Percentiles rank a stretch among this genome's conserved stretches.
phyloP scores from a whole-genome alignment of 768 basidiomycete species.

The Coprinopsis strossmayeri region DNA sequence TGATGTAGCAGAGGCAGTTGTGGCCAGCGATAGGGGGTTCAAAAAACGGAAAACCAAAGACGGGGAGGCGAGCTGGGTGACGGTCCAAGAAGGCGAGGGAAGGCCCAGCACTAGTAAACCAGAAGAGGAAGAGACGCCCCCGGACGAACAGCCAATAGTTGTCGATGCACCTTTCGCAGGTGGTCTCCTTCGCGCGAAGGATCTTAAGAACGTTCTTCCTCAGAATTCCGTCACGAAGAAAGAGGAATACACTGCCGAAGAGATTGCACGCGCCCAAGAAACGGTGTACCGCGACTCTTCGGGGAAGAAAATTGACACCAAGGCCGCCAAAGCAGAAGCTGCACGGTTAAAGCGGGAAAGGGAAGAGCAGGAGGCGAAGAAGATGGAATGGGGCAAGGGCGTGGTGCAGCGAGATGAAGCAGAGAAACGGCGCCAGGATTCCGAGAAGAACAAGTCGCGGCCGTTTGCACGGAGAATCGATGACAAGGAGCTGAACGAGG shows the following conservation, averaged over 20 bases:
- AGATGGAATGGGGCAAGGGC: constrained; percentile 99
- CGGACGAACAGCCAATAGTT: constrained; percentile 68
- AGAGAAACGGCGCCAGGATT: constrained; percentile 56
- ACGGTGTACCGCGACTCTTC: constrained; percentile 91
- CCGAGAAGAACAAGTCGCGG: constrained; percentile 59
- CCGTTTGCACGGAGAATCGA: constrained; percentile 77
- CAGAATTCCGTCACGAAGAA: constrained; percentile 29
- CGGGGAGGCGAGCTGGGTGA: constrained; percentile 59
- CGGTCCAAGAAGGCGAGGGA: constrained; percentile 45
- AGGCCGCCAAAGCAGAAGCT: constrained; percentile 79
- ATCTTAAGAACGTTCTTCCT: constrained; percentile 61
- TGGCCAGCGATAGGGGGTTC: constrained; percentile 72
- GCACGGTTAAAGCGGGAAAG: constrained; percentile 71
- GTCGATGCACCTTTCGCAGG: constrained; percentile 52
- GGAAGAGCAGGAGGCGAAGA: constrained; percentile 81
- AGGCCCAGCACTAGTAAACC: constrained; percentile 3
- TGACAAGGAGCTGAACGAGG: constrained; percentile 81
- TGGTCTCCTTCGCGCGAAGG: constrained; percentile 71
- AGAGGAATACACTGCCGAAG: constrained; percentile 39
- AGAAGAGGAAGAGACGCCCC: constrained; percentile 44
- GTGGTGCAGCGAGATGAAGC: constrained; percentile 80
- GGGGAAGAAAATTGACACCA: constrained; percentile 86
- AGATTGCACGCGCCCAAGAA: constrained; percentile 65
- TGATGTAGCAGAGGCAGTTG: constrained; percentile 55
- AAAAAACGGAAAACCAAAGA: constrained; percentile 55